Conservation (phyloP, 495 filamentous ascomycete species). For the Penicillium crystallinum region DNA sequence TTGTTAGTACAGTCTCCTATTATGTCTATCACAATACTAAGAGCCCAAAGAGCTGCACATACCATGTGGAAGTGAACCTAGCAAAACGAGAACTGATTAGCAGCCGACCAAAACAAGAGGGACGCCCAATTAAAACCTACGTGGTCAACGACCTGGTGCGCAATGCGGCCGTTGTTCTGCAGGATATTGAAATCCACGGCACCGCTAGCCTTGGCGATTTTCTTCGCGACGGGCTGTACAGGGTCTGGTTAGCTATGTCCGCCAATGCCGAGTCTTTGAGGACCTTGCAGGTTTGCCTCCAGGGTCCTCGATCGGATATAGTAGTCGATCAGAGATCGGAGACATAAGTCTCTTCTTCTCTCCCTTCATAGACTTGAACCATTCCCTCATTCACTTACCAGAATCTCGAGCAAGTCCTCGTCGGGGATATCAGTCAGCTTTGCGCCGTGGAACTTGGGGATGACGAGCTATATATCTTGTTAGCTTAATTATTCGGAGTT, state of each 20-base stretch:
- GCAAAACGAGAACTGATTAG: not conserved
- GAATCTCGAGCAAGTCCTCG: conserved; percentile 73
- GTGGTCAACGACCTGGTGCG: conserved; percentile 94
- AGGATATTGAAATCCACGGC: conserved; percentile 85
- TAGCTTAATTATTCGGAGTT: conserved; percentile 3
- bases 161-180: conserved; percentile 91
- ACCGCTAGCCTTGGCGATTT: conserved; percentile 69
- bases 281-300: conserved; percentile 15
- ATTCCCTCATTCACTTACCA: conserved; percentile 48
- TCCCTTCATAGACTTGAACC: not conserved
- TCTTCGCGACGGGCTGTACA: conserved; percentile 75
- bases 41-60: conserved; percentile 18
- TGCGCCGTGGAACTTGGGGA: conserved; percentile 91
- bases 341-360: not conserved
- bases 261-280: not conserved
- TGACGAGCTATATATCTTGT: conserved; percentile 64
- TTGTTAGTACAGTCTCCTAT: conserved; percentile 9
- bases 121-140: conserved; percentile 46
- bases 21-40: not conserved
- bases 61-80: conserved; percentile 94
- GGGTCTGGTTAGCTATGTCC: conserved; percentile 6
- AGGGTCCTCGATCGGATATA: not conserved
- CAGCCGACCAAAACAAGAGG: not conserved
- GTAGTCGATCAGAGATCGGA: not conserved
- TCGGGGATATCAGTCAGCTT: conserved; percentile 94